Base-by-base conservation (phyloP, 495 filamentous ascomycete species). In the Penicillium ochrochloron region DNA sequence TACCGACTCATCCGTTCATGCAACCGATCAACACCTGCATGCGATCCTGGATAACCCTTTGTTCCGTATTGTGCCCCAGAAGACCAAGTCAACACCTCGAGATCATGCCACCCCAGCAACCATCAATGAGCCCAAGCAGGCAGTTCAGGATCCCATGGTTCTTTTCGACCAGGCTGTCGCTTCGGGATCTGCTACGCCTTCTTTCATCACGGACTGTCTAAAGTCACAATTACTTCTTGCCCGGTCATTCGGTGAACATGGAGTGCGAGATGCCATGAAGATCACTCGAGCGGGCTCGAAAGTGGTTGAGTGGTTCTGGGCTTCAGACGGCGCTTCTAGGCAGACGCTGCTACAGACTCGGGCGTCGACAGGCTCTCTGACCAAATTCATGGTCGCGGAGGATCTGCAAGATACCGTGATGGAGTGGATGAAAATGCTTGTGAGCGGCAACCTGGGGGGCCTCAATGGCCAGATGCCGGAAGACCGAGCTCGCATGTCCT, bases 1-100 rank as follows among this genome's bases (percentile, higher is more conserved):
- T 60, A 61, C 69, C 39, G 65, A 76, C 48, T 73, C 74, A 10
- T 73, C 72, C 10, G 70, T 64, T 51, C 76, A 80, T 67, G 70
- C 75, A 41, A 75, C 87, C 46, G 82, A 85, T 65, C 75, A 76
- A 33, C 90, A 90, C 73, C 62, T 94, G 46, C 78, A 82, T 52
- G 78, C 82, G 37, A 88, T 94, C 46, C 81, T 94, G n/a, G 82
- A 83, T n/a, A 90, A 89, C 70, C 90, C 91, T 2, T 79, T 93
- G 17, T 82, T 82, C 56, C 71, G 77, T 3, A 73, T 80, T 21
- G 66, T 70, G 5, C 80, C 77, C 2, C 59, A 69, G 15, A 73
- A 70, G 39, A 34, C 62, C 8, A 39, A 17, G 23, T 25, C 48
- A 11, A 10, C 19, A 27, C 12, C 66, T 41, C 62, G 62, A 12